Conservation (phyloP, 2,329 filamentous ascomycete species). For the Aureobasidium sp. region DNA sequence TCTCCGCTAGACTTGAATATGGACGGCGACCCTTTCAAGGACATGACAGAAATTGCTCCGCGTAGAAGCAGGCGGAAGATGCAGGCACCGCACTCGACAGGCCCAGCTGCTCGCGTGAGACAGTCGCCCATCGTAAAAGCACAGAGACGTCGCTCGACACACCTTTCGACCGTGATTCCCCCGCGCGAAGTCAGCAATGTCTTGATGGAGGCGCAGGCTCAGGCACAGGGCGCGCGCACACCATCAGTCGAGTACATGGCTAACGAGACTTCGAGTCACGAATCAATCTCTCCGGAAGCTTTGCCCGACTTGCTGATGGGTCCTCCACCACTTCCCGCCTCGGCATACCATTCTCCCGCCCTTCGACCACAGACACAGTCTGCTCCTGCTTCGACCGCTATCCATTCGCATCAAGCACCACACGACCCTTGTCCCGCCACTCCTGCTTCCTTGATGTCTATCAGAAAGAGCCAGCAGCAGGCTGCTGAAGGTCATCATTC, state of each 20-base stretch:
- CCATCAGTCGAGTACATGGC: slow-evolving; percentile 18
- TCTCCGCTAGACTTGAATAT: slow-evolving; percentile 37
- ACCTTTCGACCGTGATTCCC: slow-evolving; percentile 38
- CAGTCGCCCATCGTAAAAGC: slow-evolving; percentile 69
- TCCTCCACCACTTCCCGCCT: slow-evolving; percentile 57
- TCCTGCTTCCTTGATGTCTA: slow-evolving; percentile 74
- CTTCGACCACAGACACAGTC: slow-evolving; percentile 49
- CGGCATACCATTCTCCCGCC: slow-evolving; percentile 60
- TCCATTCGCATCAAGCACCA: background rate
- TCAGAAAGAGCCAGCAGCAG: slow-evolving; percentile 26
- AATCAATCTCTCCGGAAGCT: slow-evolving; percentile 46
- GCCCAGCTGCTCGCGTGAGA: slow-evolving; percentile 47
- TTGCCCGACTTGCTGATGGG: slow-evolving; percentile 44
- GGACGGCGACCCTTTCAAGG: slow-evolving; percentile 38
- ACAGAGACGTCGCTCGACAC: slow-evolving; percentile 44
- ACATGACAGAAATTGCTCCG: slow-evolving; percentile 27
- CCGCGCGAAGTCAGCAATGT: slow-evolving; percentile 40
- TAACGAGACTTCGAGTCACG: slow-evolving; percentile 36
- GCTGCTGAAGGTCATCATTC: background rate
- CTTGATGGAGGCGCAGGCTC: slow-evolving; percentile 30
- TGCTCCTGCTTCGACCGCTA: slow-evolving; percentile 5
- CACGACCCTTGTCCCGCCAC: slow-evolving; percentile 57
- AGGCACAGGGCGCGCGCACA: slow-evolving; percentile 24
- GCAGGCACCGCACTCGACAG: slow-evolving; percentile 38
- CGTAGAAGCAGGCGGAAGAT: slow-evolving; percentile 41